phyloP scores from a whole-genome alignment of 2,329 filamentous ascomycete species.

The Xylariomycetidae sp. region DNA sequence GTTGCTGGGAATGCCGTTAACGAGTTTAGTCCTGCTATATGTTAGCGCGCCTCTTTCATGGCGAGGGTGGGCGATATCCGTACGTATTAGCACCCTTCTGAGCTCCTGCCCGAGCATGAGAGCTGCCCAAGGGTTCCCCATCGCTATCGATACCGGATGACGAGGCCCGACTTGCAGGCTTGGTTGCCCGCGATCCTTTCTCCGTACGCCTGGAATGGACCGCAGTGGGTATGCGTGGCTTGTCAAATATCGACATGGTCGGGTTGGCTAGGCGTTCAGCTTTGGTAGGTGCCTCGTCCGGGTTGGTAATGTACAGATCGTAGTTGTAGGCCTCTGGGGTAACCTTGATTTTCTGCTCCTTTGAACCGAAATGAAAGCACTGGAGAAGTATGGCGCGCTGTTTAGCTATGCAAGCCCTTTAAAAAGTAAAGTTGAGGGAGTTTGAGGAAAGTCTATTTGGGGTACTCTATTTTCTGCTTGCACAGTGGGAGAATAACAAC shows the following conservation, averaged over 20 bases:
- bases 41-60: too few relatives aligned
- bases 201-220: slow-evolving; percentile 9
- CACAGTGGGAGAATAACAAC: too few relatives aligned
- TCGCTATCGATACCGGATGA: slow-evolving; percentile 39
- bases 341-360: slow-evolving; percentile 42
- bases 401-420: slow-evolving; percentile 4
- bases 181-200: slow-evolving; percentile 27
- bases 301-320: slow-evolving; percentile 53
- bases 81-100: slow-evolving; percentile 41
- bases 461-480: too few relatives aligned
- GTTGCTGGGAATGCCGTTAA: slow-evolving; percentile 26
- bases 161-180: slow-evolving; percentile 26
- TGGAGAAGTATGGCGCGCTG: slow-evolving; percentile 25
- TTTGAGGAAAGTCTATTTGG: not conserved
- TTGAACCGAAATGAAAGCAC: slow-evolving; percentile 51
- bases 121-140: slow-evolving; percentile 9
- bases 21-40: slow-evolving; percentile 32
- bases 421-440: not conserved
- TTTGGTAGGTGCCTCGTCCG: slow-evolving; percentile 41
- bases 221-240: slow-evolving; percentile 23
- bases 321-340: slow-evolving; percentile 43
- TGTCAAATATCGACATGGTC: slow-evolving; percentile 47
- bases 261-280: slow-evolving; percentile 45
- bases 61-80: slow-evolving; percentile 15
- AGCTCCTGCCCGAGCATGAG: slow-evolving; percentile 3